Evolutionary conservation across 1,284 basidiomycete species (phyloP).

Genomic region (Moesziomyces sp.): DNA sequence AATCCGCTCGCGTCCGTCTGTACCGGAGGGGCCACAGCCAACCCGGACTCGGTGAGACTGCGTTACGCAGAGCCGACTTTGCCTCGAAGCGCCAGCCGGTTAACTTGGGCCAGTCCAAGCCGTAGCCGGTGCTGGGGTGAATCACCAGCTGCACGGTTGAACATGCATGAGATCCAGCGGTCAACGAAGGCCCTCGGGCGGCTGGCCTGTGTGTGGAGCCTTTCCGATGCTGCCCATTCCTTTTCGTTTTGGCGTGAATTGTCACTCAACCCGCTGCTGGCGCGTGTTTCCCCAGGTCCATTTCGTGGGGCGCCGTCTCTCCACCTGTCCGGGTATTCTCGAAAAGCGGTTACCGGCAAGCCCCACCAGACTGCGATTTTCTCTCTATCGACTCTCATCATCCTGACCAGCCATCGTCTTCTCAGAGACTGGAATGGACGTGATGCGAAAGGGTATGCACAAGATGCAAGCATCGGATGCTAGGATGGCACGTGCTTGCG

Average conservation of each 20-base stretch:
- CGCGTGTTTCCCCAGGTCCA: neutral
- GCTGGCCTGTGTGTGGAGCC: neutral
- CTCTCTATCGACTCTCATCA: neutral
- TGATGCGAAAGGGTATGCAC: too few relatives aligned
- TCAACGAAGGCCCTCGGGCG: too few relatives aligned
- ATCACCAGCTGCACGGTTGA: too few relatives aligned
- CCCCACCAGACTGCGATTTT: neutral
- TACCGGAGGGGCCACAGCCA: neutral
- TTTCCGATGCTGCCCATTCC: too few relatives aligned
- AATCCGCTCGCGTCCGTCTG: constrained; percentile 28
- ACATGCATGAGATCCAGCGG: too few relatives aligned
- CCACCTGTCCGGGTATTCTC: constrained; percentile 13
- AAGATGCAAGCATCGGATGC: too few relatives aligned
- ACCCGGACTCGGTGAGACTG: neutral
- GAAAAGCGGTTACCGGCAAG: constrained; percentile 2
- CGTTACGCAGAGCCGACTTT: too few relatives aligned
- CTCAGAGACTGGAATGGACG: too few relatives aligned
- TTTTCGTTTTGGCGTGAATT: neutral
- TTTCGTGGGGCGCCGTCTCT: constrained; percentile 1
- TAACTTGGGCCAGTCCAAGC: neutral
- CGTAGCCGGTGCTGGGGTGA: constrained; percentile 2
- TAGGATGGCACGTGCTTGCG: neutral
- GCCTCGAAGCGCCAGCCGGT: neutral
- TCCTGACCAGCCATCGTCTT: too few relatives aligned
- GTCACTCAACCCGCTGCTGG: neutral